Base-by-base conservation (phyloP, 2,329 filamentous ascomycete genomes). In the Alternaria arbusti region DNA sequence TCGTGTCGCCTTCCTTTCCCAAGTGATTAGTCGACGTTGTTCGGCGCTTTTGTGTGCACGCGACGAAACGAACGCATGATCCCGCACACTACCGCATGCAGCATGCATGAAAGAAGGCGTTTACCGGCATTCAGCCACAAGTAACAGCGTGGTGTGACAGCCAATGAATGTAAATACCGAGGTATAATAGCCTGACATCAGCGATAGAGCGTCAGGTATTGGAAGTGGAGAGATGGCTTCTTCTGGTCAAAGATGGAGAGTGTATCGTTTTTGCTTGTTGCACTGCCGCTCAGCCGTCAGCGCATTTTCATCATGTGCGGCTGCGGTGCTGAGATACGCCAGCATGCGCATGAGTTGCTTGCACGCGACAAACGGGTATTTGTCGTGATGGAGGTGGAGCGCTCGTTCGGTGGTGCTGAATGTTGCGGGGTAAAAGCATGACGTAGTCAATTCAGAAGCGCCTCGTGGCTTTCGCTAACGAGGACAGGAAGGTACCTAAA, bases 361-460 rank as follows among this genome's bases (percentile, higher is more conserved):
- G 49, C 13, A n/a, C 20, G n/a, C 13, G 22, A 36, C 11, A 52
- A 2, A 25, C 47, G 47, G 30, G 30, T 32, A 26, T 15, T 20
- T 11, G 36, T 40, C 22, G n/a, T 40, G 32, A 40, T 20, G n/a
- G 22, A 26, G 15, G 22, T 20, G 22, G 28, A 50, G 47, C 8
- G 36, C 15, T 17, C 47, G 20, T 7, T 51, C 12, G n/a, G 6
- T 44, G n/a, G 11, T 12, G 25, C 11, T 44, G n/a, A 5, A 26
- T 40, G 17, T 56, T 61, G 58, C 51, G 58, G 58, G 58, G 51
- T 56, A 61, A 45, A 13, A 25, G 23, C n/a, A 54, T 61, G 43
- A 56, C 51, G 51, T 52, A 40, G 28, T 12, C 17, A 13, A 17
- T 2, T 17, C 8, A 32, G 8, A 36, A 5, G 28, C 49, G 28